These are phyloP conservation scores for Solanum lycopersicoides DNA, from an alignment of 257 asterid genomes.

Conservation along the genomic window DNA sequence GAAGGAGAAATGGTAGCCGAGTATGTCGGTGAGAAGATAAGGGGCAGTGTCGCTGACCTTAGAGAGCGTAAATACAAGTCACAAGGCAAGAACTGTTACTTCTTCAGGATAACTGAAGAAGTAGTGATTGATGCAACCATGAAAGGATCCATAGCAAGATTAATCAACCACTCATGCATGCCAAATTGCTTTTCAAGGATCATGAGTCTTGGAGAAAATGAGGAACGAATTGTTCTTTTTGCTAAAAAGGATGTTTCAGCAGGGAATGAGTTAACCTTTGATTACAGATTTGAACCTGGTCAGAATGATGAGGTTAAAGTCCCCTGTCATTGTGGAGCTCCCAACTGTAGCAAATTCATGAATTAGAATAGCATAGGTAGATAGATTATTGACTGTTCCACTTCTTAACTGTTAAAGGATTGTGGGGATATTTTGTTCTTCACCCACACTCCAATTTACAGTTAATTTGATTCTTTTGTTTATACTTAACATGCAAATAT, in stretches of 20 bases:
- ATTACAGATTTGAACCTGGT: background rate
- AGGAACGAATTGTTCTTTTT: background rate
- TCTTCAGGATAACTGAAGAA: background rate
- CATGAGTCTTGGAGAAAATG: background rate
- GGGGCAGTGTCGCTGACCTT: background rate
- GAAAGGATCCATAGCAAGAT: background rate
- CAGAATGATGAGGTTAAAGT: background rate
- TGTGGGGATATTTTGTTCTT: background rate
- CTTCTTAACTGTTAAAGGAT: background rate
- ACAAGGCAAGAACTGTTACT: background rate
- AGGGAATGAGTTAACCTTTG: background rate
- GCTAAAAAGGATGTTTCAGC: background rate
- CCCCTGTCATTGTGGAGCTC: slow-evolving; percentile 3
- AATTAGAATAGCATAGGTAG: background rate
- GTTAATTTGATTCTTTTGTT: background rate
- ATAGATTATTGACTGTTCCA: background rate
- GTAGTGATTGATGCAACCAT: slow-evolving; percentile 1
- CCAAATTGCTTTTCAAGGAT: slow-evolving; percentile 4
- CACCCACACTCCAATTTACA: background rate
- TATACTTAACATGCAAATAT: background rate
- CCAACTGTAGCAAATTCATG: slow-evolving; percentile 2
- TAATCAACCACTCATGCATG: background rate
- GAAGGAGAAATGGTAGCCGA: slow-evolving; percentile 1
- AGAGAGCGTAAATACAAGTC: background rate
- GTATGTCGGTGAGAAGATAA: background rate